These are phyloP conservation scores for Citrus inodora DNA, from an alignment of 345 rosid species.

Conservation along the genomic window DNA sequence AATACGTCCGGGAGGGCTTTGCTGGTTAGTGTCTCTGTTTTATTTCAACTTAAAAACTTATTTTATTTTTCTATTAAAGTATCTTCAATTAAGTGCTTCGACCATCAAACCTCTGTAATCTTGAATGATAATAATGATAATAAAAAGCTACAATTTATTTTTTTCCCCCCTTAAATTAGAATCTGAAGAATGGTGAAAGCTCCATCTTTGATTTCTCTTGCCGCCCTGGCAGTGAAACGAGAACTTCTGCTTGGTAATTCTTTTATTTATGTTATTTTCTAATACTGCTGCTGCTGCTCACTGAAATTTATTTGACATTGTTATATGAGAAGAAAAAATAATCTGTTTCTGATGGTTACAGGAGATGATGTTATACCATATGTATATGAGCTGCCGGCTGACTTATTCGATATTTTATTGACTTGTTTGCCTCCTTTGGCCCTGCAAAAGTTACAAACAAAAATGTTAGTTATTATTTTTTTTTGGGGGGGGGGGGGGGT, in stretches of 20 bases:
- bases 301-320: background rate
- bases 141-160: no score
- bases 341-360: conserved; percentile 17
- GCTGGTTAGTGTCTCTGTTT: background rate
- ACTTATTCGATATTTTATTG: conserved; percentile 48
- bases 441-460: conserved; percentile 53
- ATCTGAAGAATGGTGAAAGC: conserved; percentile 34
- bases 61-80: background rate
- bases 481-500: no score
- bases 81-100: background rate
- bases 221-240: conserved; percentile 37
- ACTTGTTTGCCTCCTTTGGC: conserved; percentile 60
- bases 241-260: conserved; percentile 51
- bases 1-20: no score
- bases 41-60: background rate
- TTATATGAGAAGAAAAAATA: background rate
- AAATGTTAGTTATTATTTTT: conserved; percentile 43
- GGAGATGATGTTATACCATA: conserved; percentile 43
- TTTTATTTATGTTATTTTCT: background rate
- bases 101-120: background rate
- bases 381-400: conserved; percentile 60
- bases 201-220: conserved; percentile 56
- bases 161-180: background rate
- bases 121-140: no score
- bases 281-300: background rate